Percentiles rank a stretch among this genome's conserved stretches.
Conservation (phyloP, 2,329 filamentous ascomycete species). For the Trematosphaeria pertusa region DNA sequence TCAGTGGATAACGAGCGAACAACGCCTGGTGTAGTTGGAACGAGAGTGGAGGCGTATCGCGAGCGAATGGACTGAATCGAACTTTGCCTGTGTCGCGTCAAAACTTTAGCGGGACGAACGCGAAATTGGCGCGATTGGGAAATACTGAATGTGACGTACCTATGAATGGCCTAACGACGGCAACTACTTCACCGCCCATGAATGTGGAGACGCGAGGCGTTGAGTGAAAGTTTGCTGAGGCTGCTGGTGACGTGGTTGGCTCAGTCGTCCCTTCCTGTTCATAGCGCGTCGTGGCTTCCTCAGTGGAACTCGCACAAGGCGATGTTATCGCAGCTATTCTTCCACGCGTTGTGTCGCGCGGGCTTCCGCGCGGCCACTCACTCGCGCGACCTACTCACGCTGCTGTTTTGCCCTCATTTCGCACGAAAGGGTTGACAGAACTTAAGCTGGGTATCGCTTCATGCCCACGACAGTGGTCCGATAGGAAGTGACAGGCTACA, state of each 20-base stretch:
- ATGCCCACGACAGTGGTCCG: too few relatives aligned
- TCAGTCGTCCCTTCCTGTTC: conserved; percentile 4
- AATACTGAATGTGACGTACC: neutral
- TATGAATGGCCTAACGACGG: neutral
- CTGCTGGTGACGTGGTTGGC: conserved; percentile 5
- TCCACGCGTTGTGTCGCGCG: conserved; percentile 6
- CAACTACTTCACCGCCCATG: conserved; percentile 2
- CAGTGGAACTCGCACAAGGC: neutral
- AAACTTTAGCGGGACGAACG: too few relatives aligned
- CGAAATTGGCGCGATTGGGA: too few relatives aligned
- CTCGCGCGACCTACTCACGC: neutral
- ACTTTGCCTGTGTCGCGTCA: too few relatives aligned
- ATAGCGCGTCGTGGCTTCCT: neutral
- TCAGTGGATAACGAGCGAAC: too few relatives aligned
- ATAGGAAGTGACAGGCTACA: too few relatives aligned
- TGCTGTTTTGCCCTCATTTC: too few relatives aligned
- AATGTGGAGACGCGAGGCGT: conserved; percentile 2
- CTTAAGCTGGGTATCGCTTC: too few relatives aligned
- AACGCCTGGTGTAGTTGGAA: too few relatives aligned
- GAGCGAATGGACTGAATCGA: too few relatives aligned
- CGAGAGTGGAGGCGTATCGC: too few relatives aligned
- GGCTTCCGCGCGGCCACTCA: neutral
- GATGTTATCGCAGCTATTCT: neutral
- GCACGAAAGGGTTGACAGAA: conserved; percentile 4
- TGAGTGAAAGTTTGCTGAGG: neutral